Percentiles rank a stretch among this genome's conserved stretches.
phyloP scores from a whole-genome alignment of 164 flowering plant genomes.

The Sedum album region DNA sequence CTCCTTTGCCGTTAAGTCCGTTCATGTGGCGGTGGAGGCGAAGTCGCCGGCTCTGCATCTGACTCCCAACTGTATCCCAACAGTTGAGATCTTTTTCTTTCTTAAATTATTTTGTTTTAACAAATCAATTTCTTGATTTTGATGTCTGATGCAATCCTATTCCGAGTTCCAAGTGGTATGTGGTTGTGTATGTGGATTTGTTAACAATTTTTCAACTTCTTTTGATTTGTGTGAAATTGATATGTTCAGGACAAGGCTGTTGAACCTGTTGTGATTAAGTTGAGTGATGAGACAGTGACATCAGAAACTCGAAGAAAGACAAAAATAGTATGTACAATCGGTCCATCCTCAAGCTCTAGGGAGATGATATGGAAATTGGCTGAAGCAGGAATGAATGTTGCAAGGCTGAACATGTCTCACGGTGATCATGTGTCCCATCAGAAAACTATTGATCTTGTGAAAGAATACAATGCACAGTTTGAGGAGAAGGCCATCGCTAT shows the following conservation, averaged over 20 bases:
- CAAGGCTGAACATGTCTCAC: constrained; percentile 90
- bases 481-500: constrained; percentile 76
- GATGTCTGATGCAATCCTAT: no score
- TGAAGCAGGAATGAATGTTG: constrained; percentile 92
- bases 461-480: constrained; percentile 85
- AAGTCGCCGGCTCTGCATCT: neutral
- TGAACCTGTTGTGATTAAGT: neutral
- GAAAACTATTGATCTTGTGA: no score
- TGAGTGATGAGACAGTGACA: neutral
- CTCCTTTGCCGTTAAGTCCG: neutral
- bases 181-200: neutral
- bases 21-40: neutral
- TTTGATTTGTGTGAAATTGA: neutral
- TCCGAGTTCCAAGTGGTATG: no score
- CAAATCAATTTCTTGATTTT: neutral
- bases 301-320: constrained; percentile 42
- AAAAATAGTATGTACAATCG: constrained; percentile 81
- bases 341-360: no score
- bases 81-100: neutral
- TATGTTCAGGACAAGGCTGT: neutral
- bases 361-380: no score
- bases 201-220: neutral
- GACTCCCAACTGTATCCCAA: neutral
- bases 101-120: neutral
- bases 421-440: no score